Evolutionary conservation across 495 filamentous ascomycete genomes (phyloP).

Genomic region (Penicillium desertorum): DNA sequence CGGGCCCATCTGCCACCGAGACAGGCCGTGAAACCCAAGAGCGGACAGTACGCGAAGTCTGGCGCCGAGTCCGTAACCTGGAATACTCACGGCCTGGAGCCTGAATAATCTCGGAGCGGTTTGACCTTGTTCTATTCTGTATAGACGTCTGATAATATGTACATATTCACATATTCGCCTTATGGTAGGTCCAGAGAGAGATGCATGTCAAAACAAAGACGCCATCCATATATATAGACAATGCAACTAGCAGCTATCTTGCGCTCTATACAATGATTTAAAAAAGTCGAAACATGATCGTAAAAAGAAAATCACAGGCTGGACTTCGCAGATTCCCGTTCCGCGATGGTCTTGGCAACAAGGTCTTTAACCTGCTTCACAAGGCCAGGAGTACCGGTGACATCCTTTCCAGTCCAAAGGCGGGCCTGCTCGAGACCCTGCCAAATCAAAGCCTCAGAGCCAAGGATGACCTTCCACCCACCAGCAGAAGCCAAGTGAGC

Average conservation of each 20-base stretch:
- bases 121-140: not conserved
- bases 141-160: not conserved
- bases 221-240: conserved; percentile 22
- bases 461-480: conserved; percentile 69
- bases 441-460: conserved; percentile 71
- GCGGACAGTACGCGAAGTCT: conserved; percentile 65
- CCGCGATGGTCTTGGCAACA: conserved; percentile 44
- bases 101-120: conserved; percentile 6
- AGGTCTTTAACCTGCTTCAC: conserved; percentile 52
- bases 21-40: conserved; percentile 63
- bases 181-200: conserved; percentile 5
- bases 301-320: conserved; percentile 27
- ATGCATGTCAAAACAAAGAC: conserved; percentile 19
- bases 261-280: conserved; percentile 35
- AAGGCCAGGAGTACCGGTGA: conserved; percentile 52
- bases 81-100: conserved; percentile 60
- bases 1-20: conserved; percentile 58
- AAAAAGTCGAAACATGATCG: conserved; percentile 13
- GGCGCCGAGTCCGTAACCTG: conserved; percentile 59
- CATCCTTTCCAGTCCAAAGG: conserved; percentile 59
- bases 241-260: conserved; percentile 34
- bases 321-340: conserved; percentile 31
- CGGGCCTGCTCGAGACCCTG: conserved; percentile 71
- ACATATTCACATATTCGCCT: conserved; percentile 1
- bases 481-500: conserved; percentile 52